Base-by-base conservation (phyloP, 441 rosid species). In the Adansonia rubrostipa region DNA sequence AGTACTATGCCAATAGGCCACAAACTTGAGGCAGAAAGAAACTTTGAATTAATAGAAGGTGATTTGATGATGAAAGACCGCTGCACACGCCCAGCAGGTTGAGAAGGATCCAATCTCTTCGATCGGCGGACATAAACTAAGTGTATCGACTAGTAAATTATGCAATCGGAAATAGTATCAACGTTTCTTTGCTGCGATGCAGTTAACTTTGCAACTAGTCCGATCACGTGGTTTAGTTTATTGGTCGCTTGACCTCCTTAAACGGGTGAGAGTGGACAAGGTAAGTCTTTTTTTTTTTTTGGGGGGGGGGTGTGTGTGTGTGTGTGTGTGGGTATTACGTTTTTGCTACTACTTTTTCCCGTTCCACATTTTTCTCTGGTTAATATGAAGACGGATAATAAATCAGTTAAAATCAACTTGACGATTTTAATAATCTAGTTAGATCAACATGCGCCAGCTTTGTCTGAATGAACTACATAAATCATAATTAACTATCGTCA, bases 1-100 rank as follows among this genome's bases (percentile, higher is more conserved):
- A 28, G 33, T 71, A 86, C 64, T 36, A 84, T 67, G 15, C 89
- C 91, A 47, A 28, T 28, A 28, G 33, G 33, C 89, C 88, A 77
- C 82, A 88, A 15, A 92, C 93, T 76, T 85, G 93, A 82, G 97
- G 91, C 60, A 28, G 33, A 28, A 28, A 92, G 83, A 53, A 83
- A 83, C 77, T 83, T 91, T 1, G 95, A 66, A 82, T 86, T 88
- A 78, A 85, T 65, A 13, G 93, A 83, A 10, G 91, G 74, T 11
- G 91, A 74, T 83, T 87, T 85, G 74, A 61, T 81, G 22, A 76
- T 64, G 4, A 78, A 66, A 61, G 92, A 79, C 44, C 88, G 68
- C 22, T 83, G 89, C 17, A 75, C 74, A 47, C 76, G 85, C 40
- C 88, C 86, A 2, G 61, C 42, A 48, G 85, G 71, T 9, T 80